Evolutionary conservation across 192 early-diverging fungal genomes (phyloP).

Genomic region (Lobulomyces angularis): DNA sequence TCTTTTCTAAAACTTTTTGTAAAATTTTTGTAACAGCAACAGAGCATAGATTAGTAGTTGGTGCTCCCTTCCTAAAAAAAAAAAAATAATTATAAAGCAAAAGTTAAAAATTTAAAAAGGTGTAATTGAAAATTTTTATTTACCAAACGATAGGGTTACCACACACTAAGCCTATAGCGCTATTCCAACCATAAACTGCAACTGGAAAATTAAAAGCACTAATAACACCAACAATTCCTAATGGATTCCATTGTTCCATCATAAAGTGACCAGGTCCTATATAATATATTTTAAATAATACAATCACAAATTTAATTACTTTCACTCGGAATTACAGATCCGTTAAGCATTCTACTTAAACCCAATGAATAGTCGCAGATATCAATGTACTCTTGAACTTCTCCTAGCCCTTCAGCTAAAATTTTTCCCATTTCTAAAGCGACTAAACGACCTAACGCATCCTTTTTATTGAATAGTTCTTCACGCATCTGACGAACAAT

Average conservation of each 20-base stretch:
- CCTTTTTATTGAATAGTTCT: slow-evolving; percentile 57
- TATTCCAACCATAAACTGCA: slow-evolving; percentile 90
- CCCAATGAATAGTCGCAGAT: slow-evolving; percentile 85
- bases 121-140: too few relatives aligned
- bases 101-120: slow-evolving; percentile 2
- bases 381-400: slow-evolving; percentile 94
- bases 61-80: slow-evolving; percentile 55
- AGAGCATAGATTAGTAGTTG: slow-evolving; percentile 62
- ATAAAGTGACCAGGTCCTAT: slow-evolving; percentile 73
- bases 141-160: slow-evolving; percentile 90
- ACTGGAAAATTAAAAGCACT: slow-evolving; percentile 92
- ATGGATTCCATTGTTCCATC: slow-evolving; percentile 91
- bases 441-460: slow-evolving; percentile 74
- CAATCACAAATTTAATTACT: slow-evolving; percentile 10
- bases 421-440: slow-evolving; percentile 95
- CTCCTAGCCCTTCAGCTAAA: slow-evolving; percentile 78
- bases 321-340: slow-evolving; percentile 76
- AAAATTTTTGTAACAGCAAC: slow-evolving; percentile 84
- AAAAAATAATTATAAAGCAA: not conserved
- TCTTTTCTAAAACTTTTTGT: slow-evolving; percentile 63
- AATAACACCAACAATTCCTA: slow-evolving; percentile 85
- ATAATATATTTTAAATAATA: not conserved
- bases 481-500: slow-evolving; percentile 82
- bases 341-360: slow-evolving; percentile 66
- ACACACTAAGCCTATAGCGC: slow-evolving; percentile 72